These are phyloP conservation scores for Smallanthus sonchifolius DNA, from an alignment of 129 eudicot species.

Conservation along the genomic window DNA sequence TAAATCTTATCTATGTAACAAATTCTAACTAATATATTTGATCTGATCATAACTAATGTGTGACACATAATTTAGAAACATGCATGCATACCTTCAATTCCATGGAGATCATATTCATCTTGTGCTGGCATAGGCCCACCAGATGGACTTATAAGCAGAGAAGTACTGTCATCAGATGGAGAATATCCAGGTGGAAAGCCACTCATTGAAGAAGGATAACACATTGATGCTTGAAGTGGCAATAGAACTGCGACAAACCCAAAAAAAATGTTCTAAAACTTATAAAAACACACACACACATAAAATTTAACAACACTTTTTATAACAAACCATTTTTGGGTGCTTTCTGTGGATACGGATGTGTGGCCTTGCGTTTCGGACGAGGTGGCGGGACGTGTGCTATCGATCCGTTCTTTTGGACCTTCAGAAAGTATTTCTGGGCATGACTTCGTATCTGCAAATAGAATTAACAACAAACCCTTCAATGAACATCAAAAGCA, in stretches of 20 bases:
- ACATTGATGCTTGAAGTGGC: slow-evolving; percentile 71
- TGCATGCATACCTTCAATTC: slow-evolving; percentile 63
- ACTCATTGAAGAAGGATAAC: slow-evolving; percentile 56
- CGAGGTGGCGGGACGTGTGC: slow-evolving; percentile 99
- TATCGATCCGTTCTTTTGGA: slow-evolving; percentile 86
- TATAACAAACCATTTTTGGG: slow-evolving; percentile 69
- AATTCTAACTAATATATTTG: too few relatives aligned
- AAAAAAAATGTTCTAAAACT: not conserved
- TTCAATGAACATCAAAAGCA: not conserved
- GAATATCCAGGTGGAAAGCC: slow-evolving; percentile 60
- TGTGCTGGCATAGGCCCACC: slow-evolving; percentile 49
- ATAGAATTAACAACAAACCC: not conserved
- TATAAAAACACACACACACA: not conserved
- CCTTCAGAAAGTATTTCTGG: slow-evolving; percentile 92
- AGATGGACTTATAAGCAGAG: too few relatives aligned
- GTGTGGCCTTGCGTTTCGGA: slow-evolving; percentile 94
- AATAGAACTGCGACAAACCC: slow-evolving; percentile 44
- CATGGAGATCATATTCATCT: slow-evolving; percentile 60
- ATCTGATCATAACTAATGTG: too few relatives aligned
- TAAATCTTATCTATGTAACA: too few relatives aligned
- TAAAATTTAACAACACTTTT: not conserved
- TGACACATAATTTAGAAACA: not conserved
- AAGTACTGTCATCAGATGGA: too few relatives aligned
- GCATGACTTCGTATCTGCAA: slow-evolving; percentile 95
- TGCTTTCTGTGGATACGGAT: slow-evolving; percentile 97